A percentile compares a stretch with the other conserved stretches of the same genome.
Conservation (phyloP, 2,329 filamentous ascomycete genomes). For the Venturia carpophila region DNA sequence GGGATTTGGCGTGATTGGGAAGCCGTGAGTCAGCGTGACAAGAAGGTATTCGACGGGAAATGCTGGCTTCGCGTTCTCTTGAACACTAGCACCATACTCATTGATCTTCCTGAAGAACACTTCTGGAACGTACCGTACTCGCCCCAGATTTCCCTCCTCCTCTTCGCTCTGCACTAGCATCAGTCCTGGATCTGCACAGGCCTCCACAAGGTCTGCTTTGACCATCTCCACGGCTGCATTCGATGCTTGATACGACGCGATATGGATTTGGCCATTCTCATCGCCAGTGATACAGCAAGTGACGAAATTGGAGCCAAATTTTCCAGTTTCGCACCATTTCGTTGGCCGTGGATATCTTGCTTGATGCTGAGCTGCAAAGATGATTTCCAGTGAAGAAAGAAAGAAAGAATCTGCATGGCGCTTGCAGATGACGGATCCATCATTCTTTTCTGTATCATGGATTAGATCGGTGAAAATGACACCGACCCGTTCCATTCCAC, state of each 20-base stretch:
- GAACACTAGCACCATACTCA: constrained; percentile 91
- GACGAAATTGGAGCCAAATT: constrained; percentile 93
- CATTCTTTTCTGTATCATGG: constrained; percentile 62
- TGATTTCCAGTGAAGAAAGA: constrained; percentile 84
- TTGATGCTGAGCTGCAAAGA: constrained; percentile 81
- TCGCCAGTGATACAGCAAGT: constrained; percentile 95
- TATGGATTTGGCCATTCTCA: constrained; percentile 75
- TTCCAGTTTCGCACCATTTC: constrained; percentile 94
- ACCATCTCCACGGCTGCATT: constrained; percentile 98
- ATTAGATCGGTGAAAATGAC: constrained; percentile 92
- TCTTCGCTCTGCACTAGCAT: constrained; percentile 95
- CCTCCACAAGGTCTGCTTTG: constrained; percentile 85
- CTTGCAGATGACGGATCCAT: constrained; percentile 88
- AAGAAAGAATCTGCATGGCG: constrained; percentile 93
- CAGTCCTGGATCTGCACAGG: constrained; percentile 81
- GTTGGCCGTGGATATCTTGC: constrained; percentile 80
- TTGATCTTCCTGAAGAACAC: constrained; percentile 95
- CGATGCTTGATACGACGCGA: constrained; percentile 89
- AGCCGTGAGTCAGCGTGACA: constrained; percentile 92
- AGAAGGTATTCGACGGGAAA: constrained; percentile 97
- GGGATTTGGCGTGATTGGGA: constrained; percentile 72
- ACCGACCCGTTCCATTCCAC: constrained; percentile 80
- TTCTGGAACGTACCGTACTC: constrained; percentile 86
- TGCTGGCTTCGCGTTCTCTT: constrained; percentile 91
- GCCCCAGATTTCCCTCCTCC: constrained; percentile 63